phyloP scores from a whole-genome alignment of 352 stramenopile species.

The Albugo laibachii region DNA sequence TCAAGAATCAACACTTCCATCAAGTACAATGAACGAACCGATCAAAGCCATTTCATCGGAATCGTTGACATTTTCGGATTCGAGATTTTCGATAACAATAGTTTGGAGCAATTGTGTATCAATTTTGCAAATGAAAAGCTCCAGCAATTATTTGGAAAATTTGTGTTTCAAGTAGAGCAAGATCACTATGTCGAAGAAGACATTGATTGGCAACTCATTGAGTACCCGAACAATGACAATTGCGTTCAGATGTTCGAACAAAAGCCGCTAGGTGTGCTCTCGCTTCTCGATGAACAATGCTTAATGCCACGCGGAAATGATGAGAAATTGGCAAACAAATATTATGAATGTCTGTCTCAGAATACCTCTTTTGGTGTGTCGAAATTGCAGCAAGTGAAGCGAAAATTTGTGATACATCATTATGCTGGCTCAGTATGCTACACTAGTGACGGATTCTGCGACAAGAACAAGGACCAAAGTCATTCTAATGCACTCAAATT shows the following conservation, averaged over 20 bases:
- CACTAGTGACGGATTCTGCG: slow-evolving; percentile 55
- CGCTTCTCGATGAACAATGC: slow-evolving; percentile 72
- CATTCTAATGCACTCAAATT: slow-evolving; percentile 57
- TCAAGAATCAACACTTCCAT: slow-evolving; percentile 84
- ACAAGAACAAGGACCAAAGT: slow-evolving; percentile 83
- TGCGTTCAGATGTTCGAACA: slow-evolving; percentile 60
- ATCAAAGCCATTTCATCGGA: slow-evolving; percentile 62
- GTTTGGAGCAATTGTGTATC: slow-evolving; percentile 79
- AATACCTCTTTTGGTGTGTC: slow-evolving; percentile 46
- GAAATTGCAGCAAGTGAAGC: slow-evolving; percentile 56
- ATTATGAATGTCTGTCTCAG: slow-evolving; percentile 41
- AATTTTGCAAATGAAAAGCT: slow-evolving; percentile 82
- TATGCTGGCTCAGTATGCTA: slow-evolving; percentile 77
- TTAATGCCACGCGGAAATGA: slow-evolving; percentile 67
- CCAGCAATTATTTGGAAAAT: slow-evolving; percentile 61
- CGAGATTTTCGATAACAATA: slow-evolving; percentile 83
- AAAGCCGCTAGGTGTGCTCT: slow-evolving; percentile 57
- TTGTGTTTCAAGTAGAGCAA: slow-evolving; percentile 77
- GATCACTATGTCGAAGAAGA: slow-evolving; percentile 65
- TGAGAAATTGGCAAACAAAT: slow-evolving; percentile 69
- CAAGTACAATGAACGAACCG: slow-evolving; percentile 47
- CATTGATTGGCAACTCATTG: slow-evolving; percentile 78
- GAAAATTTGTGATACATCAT: slow-evolving; percentile 72
- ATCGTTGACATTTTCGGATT: slow-evolving; percentile 86
- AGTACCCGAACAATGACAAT: slow-evolving; percentile 74